These are phyloP conservation scores for Yueomyces sp. DNA, from an alignment of 805 yeast species.

Conservation along the genomic window DNA sequence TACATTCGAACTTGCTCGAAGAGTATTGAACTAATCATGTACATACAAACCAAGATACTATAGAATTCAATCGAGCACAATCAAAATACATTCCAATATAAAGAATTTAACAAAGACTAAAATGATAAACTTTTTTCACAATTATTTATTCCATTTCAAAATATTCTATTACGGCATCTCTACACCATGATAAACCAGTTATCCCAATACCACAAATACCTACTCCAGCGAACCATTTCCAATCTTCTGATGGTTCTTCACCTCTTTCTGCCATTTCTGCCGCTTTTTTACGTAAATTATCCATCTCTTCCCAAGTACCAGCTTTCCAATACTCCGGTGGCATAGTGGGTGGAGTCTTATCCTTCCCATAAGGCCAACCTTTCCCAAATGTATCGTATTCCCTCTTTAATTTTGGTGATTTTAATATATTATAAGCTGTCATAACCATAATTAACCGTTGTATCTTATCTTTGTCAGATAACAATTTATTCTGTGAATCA, in stretches of 20 bases:
- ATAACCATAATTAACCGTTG: slow-evolving; percentile 38
- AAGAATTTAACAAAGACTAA: too few species aligned
- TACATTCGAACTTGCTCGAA: slow-evolving; percentile 83
- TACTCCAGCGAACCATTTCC: neutral
- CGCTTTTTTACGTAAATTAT: slow-evolving; percentile 8
- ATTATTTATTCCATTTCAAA: neutral
- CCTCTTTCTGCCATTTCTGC: neutral
- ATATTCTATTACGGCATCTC: neutral
- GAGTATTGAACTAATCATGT: slow-evolving; percentile 34
- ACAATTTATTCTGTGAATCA: slow-evolving; percentile 11
- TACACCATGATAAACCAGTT: neutral
- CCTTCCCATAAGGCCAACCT: slow-evolving; percentile 30
- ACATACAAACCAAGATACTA: neutral
- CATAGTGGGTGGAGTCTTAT: slow-evolving; percentile 2
- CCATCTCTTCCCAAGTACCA: slow-evolving; percentile 54
- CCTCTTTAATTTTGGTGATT: slow-evolving; percentile 30
- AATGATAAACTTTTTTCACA: neutral
- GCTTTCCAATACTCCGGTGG: slow-evolving; percentile 41
- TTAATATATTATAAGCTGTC: slow-evolving; percentile 44
- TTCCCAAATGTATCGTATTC: slow-evolving; percentile 33
- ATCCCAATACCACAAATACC: neutral
- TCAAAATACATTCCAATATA: too few species aligned
- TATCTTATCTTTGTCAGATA: slow-evolving; percentile 20
- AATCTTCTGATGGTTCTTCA: neutral
- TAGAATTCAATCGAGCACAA: too few species aligned